Conservation (phyloP, 2,329 filamentous ascomycete species). For the Tolypocladium guangdongense region DNA sequence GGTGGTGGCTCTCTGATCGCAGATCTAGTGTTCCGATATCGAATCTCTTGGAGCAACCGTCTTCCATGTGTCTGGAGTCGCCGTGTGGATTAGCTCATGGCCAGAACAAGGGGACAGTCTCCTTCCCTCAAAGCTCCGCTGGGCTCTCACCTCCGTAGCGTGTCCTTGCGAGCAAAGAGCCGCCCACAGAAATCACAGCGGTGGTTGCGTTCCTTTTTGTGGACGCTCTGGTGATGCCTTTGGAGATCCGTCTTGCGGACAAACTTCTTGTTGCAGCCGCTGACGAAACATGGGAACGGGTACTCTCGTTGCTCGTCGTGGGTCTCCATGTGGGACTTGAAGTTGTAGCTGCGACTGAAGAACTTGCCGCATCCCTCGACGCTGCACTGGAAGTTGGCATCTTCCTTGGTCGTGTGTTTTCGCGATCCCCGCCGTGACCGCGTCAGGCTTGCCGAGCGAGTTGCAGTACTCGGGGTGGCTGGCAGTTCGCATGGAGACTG, state of each 20-base stretch:
- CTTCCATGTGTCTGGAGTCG: conserved; percentile 56
- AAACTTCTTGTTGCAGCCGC: conserved; percentile 63
- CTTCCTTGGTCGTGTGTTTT: conserved; percentile 52
- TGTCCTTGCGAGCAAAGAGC: conserved; percentile 71
- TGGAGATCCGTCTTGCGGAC: conserved; percentile 72
- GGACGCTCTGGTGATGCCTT: conserved; percentile 54
- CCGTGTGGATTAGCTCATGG: neutral
- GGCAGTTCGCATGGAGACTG: neutral
- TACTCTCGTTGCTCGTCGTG: conserved; percentile 66
- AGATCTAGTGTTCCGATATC: conserved; percentile 43
- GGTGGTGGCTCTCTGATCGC: conserved; percentile 14
- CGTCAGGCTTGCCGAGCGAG: neutral
- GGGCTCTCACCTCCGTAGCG: conserved; percentile 56
- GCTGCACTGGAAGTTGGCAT: conserved; percentile 61
- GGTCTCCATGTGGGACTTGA: conserved; percentile 74
- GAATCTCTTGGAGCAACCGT: conserved; percentile 62
- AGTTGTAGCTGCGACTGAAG: conserved; percentile 79
- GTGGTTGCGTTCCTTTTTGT: conserved; percentile 61
- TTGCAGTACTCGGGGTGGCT: neutral
- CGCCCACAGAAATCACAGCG: conserved; percentile 60
- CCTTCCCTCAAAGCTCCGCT: neutral
- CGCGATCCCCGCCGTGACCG: conserved; percentile 21
- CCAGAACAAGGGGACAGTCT: too few relatives aligned
- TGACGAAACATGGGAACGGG: conserved; percentile 54
- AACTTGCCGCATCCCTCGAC: conserved; percentile 62